These are phyloP conservation scores for Coniochaeta sp. DNA, from an alignment of 2,329 filamentous ascomycete genomes.

Conservation along the genomic window DNA sequence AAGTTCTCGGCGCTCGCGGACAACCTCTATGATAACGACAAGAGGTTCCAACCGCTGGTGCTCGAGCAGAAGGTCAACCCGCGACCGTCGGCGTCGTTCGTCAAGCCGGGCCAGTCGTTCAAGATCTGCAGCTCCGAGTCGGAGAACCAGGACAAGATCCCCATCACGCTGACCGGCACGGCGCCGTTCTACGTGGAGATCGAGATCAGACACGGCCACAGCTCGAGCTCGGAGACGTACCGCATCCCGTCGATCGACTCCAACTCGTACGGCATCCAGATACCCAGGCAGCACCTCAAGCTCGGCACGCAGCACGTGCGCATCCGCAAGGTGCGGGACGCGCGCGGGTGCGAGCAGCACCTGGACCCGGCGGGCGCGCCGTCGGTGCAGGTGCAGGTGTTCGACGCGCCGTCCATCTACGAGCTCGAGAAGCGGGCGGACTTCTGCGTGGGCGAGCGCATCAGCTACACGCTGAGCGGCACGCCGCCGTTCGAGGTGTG, in stretches of 20 bases:
- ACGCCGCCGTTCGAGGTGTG: slow-evolving; percentile 87
- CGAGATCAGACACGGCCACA: slow-evolving; percentile 86
- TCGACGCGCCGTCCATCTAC: slow-evolving; percentile 86
- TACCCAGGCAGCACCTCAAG: slow-evolving; percentile 77
- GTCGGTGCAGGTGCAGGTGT: slow-evolving; percentile 83
- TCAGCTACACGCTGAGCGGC: slow-evolving; percentile 86
- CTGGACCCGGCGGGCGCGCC: slow-evolving; percentile 62
- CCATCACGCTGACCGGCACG: slow-evolving; percentile 73
- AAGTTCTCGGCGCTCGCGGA: slow-evolving; percentile 78
- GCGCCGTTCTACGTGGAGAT: slow-evolving; percentile 88
- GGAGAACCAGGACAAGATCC: slow-evolving; percentile 77
- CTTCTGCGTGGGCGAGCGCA: slow-evolving; percentile 92
- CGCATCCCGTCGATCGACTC: slow-evolving; percentile 72
- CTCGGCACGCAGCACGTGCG: slow-evolving; percentile 85
- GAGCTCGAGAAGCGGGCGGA: slow-evolving; percentile 77
- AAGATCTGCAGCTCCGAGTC: slow-evolving; percentile 89
- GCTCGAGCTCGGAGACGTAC: slow-evolving; percentile 71
- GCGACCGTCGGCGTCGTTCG: slow-evolving; percentile 74
- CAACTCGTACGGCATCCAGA: slow-evolving; percentile 69
- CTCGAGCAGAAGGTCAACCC: slow-evolving; percentile 80
- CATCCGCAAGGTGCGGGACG: slow-evolving; percentile 84
- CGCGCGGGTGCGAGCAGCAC: slow-evolving; percentile 75
- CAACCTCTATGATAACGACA: slow-evolving; percentile 73
- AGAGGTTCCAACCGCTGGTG: slow-evolving; percentile 57
- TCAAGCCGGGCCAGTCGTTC: slow-evolving; percentile 84